phyloP scores from a whole-genome alignment of 2,329 filamentous ascomycete species.

The Aspergillus nomiae region DNA sequence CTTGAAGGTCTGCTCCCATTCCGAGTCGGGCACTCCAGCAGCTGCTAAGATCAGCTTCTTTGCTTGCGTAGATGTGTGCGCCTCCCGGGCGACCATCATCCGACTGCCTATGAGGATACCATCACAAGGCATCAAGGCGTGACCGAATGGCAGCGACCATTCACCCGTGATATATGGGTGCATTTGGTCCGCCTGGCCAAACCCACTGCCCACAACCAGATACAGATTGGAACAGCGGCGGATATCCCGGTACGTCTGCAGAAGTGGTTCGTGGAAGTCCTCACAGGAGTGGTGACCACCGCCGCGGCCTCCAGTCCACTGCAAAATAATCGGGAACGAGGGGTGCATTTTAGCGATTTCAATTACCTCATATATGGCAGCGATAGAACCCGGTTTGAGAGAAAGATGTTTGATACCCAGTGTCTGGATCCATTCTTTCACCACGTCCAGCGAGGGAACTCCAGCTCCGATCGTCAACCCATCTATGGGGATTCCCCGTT shows the following conservation, averaged over 20 bases:
- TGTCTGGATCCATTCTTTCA: conserved; percentile 91
- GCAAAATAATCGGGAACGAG: conserved; percentile 85
- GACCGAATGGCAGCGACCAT: conserved; percentile 83
- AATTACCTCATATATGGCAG: conserved; percentile 84
- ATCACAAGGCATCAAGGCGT: conserved; percentile 92
- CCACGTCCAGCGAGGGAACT: conserved; percentile 90
- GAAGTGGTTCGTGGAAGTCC: conserved; percentile 89
- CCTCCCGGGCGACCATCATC: conserved; percentile 94
- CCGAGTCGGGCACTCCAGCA: conserved; percentile 70
- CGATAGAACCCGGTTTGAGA: conserved; percentile 89
- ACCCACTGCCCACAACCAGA: conserved; percentile 86
- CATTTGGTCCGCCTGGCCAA: conserved; percentile 85
- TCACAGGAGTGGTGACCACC: conserved; percentile 95
- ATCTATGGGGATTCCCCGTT: conserved; percentile 82
- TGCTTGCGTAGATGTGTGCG: conserved; percentile 78
- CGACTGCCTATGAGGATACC: conserved; percentile 88
- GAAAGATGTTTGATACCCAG: conserved; percentile 89
- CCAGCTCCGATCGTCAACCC: conserved; percentile 90
- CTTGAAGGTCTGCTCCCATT: conserved; percentile 91
- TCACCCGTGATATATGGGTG: conserved; percentile 88
- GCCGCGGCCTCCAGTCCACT: conserved; percentile 93
- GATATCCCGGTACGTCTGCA: conserved; percentile 85
- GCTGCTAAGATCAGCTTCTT: conserved; percentile 85
- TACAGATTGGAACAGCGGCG: conserved; percentile 74
- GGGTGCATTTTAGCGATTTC: conserved; percentile 95